Base-by-base conservation (phyloP, 2,329 filamentous ascomycete genomes). In the Diplocarpon mali region DNA sequence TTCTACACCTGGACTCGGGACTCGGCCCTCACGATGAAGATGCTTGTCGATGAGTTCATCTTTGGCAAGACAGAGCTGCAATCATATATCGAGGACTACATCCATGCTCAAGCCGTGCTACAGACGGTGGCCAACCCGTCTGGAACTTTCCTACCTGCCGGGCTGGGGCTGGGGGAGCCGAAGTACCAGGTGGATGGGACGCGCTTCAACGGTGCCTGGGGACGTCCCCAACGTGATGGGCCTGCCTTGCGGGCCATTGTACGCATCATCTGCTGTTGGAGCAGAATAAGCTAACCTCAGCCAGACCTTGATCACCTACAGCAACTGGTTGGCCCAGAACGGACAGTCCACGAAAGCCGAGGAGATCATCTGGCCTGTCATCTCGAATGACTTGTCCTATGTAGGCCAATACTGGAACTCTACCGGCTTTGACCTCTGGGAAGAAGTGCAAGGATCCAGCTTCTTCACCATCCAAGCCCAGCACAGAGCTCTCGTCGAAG, bases 1-100 rank as follows among this genome's bases (percentile, higher is more conserved):
- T 87, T 74, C 59, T 88, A 78, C 58, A 86, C 81, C 1, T 89
- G 84, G 85, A 85, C 78, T 2, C 68, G 85, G 57, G 84, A 89
- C 60, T 73, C 80, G 11, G 80, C 79, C n/a, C 69, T 90, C 20
- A 78, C 78, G 2, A 73, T 83, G 64, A 86, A 85, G 64, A 68
- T 70, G 35, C 63, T 89, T 12, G 66, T 83, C 12, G 84, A 89
- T 54, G 69, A 76, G 35, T 82, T 86, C 58, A 60, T 66, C 34
- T 67, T 68, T 42, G 82, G 69, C 8, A 66, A 74, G 44, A 60
- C 61, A 2, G 57, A 58, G 3, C 60, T 76, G 4, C 67, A 70
- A 42, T 53, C 58, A 1, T 56, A 65, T 20, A 80, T 89, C 35
- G 69, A 84, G 51, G 70, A 83, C 55, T 89, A 82, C 55, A 75